A percentile compares a stretch with the other conserved stretches of the same genome.
These are phyloP conservation scores for Ziziphus jujuba DNA, from an alignment of 306 rosid genomes.

Conservation along the genomic window DNA sequence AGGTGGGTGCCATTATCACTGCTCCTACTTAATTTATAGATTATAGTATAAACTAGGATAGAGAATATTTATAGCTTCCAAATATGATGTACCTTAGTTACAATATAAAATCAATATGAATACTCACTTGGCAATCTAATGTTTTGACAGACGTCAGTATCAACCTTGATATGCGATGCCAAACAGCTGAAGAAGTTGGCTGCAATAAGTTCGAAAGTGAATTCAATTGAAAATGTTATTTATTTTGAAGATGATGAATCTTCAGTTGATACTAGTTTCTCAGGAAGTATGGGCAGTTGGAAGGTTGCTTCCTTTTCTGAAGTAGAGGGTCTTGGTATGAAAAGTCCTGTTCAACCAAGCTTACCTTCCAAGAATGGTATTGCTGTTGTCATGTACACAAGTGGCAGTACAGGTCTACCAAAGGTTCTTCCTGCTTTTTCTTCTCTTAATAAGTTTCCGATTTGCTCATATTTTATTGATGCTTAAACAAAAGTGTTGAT, in stretches of 20 bases:
- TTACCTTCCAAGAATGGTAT: conserved; percentile 68
- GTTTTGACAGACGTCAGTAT: conserved; percentile 71
- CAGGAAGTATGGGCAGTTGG: conserved; percentile 50
- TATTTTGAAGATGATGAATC: conserved; percentile 67
- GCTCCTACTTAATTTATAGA: conserved; percentile 22
- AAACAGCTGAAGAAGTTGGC: conserved; percentile 74
- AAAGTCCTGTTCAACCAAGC: conserved; percentile 51
- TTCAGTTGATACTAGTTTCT: conserved; percentile 35
- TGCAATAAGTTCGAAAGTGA: conserved; percentile 56
- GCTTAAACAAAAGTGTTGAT: conserved; percentile 12
- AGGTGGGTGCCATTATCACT: conserved; percentile 50
- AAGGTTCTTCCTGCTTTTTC: conserved; percentile 57
- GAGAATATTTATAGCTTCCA: conserved; percentile 17
- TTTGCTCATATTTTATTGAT: conserved; percentile 25
- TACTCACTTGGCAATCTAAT: conserved; percentile 36
- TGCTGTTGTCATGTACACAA: conserved; percentile 91
- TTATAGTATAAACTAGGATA: conserved; percentile 1
- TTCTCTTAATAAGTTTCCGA: conserved; percentile 8
- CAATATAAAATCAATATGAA: conserved; percentile 7
- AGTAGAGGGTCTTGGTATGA: conserved; percentile 76
- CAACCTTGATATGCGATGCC: conserved; percentile 77
- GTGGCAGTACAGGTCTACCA: conserved; percentile 94
- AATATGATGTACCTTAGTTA: neutral
- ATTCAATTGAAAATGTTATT: conserved; percentile 56
- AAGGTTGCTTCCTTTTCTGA: conserved; percentile 58